phyloP scores from a whole-genome alignment of 2,329 filamentous ascomycete genomes.

The Lecanicillium sp. region DNA sequence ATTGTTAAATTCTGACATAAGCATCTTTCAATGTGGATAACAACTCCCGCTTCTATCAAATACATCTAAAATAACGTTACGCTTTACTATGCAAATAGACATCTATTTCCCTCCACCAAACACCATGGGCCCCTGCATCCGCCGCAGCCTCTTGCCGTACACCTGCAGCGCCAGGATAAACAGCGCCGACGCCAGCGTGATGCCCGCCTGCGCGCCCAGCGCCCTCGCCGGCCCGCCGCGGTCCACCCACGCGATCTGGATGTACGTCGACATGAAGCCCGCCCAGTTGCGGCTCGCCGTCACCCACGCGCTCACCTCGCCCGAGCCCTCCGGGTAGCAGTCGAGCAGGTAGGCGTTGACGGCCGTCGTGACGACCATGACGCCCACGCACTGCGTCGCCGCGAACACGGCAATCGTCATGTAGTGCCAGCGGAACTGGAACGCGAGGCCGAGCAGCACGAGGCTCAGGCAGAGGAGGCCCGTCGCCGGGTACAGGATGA shows the following conservation, averaged over 20 bases:
- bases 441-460: slow-evolving; percentile 45
- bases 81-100: no score
- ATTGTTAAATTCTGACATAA: no score
- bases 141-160: not conserved
- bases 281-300: not conserved
- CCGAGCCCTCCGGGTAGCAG: slow-evolving; percentile 31
- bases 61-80: no score
- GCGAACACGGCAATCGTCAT: slow-evolving; percentile 27
- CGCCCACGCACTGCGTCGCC: slow-evolving; percentile 43
- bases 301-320: not conserved
- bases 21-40: no score
- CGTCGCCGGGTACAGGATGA: slow-evolving; percentile 40
- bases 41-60: no score
- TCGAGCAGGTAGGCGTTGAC: slow-evolving; percentile 42
- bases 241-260: not conserved
- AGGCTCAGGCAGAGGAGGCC: slow-evolving; percentile 45
- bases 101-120: not conserved
- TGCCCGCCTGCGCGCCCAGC: not conserved
- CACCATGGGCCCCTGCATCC: not conserved
- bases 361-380: slow-evolving; percentile 43
- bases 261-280: not conserved
- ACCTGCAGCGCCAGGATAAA: not conserved
- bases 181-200: not conserved
- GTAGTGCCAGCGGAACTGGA: slow-evolving; percentile 45
- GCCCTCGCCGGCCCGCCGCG: not conserved